These are phyloP conservation scores for Ceratocystis colombiana DNA, from an alignment of 2,329 filamentous ascomycete genomes.

Conservation along the genomic window DNA sequence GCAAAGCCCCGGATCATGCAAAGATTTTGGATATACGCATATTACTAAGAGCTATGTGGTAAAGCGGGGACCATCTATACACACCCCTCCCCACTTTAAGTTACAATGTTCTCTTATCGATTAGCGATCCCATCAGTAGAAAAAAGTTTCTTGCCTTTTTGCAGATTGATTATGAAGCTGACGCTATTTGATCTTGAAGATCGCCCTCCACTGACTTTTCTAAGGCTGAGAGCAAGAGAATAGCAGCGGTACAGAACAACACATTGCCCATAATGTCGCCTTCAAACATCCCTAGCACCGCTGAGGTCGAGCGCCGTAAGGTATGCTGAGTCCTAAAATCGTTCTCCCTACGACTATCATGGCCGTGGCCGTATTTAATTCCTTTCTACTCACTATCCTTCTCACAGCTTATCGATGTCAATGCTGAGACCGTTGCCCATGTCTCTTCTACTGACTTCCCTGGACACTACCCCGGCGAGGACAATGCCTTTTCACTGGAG, in stretches of 20 bases:
- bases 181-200: slow-evolving; percentile 11
- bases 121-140: slow-evolving; percentile 16
- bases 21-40: background rate
- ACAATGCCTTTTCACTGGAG: slow-evolving; percentile 66
- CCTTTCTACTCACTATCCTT: background rate
- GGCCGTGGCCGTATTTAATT: background rate
- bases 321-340: slow-evolving; percentile 32
- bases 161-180: background rate
- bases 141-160: slow-evolving; percentile 20
- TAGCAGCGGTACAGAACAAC: background rate
- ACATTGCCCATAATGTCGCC: slow-evolving; percentile 35
- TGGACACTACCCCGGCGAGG: slow-evolving; percentile 79
- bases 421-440: slow-evolving; percentile 81
- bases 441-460: slow-evolving; percentile 87
- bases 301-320: slow-evolving; percentile 53
- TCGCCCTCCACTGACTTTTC: background rate
- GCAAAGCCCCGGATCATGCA: slow-evolving; percentile 8
- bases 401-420: slow-evolving; percentile 68
- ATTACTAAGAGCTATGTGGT: background rate
- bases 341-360: too few species aligned
- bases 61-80: background rate
- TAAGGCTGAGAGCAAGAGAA: slow-evolving; percentile 10
- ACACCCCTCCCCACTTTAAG: background rate
- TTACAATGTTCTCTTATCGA: slow-evolving; percentile 17
- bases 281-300: slow-evolving; percentile 39